These are phyloP conservation scores for Mortierella sp. DNA, from an alignment of 371 early-diverging fungal genomes.

Conservation along the genomic window DNA sequence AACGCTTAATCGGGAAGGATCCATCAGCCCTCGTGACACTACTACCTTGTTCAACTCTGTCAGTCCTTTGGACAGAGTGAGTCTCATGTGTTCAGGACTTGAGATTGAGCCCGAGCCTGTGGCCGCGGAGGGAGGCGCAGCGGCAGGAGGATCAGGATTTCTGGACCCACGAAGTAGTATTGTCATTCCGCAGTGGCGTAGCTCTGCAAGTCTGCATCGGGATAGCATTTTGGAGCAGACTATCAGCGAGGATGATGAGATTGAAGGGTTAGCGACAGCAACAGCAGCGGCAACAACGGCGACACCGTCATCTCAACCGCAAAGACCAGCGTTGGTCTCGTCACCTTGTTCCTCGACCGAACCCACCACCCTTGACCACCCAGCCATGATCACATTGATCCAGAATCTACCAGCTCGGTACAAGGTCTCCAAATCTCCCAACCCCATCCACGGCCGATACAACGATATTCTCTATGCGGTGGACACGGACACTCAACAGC, in stretches of 20 bases:
- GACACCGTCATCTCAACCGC: neutral
- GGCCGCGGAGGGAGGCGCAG: conserved; percentile 25
- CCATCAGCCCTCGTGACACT: conserved; percentile 34
- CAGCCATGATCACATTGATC: conserved; percentile 29
- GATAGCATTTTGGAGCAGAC: conserved; percentile 16
- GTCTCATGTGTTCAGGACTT: conserved; percentile 46
- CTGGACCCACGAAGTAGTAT: conserved; percentile 17
- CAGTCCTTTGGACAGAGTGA: conserved; percentile 51
- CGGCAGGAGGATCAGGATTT: conserved; percentile 5
- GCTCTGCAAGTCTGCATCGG: conserved; percentile 1
- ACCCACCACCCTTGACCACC: conserved; percentile 32
- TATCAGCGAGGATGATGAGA: conserved; percentile 22
- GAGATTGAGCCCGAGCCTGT: conserved; percentile 23
- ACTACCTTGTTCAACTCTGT: conserved; percentile 48
- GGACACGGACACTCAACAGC: conserved; percentile 51
- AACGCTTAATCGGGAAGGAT: conserved; percentile 23
- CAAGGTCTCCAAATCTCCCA: conserved; percentile 41
- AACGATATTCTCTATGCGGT: conserved; percentile 51
- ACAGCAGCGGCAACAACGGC: neutral
- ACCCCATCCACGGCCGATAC: conserved; percentile 40
- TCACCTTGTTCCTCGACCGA: conserved; percentile 27
- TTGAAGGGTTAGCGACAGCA: neutral
- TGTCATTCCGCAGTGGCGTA: conserved; percentile 16
- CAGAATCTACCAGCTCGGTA: conserved; percentile 52
- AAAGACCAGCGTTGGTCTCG: conserved; percentile 24